Evolutionary conservation across 2,329 filamentous ascomycete genomes (phyloP).

Genomic region (Calcarisporium arbuscula): DNA sequence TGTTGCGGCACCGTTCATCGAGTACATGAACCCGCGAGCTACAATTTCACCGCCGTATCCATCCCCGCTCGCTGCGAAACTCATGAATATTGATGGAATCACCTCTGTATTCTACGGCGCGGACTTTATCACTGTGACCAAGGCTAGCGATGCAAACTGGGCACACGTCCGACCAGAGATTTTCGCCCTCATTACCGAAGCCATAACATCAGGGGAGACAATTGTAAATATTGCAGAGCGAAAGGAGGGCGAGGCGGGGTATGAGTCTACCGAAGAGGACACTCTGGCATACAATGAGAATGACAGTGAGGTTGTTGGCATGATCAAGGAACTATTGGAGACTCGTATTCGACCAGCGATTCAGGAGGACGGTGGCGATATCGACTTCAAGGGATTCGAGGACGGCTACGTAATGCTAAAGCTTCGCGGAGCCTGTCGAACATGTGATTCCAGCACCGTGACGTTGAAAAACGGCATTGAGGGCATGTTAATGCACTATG

Average conservation of each 20-base stretch:
- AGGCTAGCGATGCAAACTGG: constrained; percentile 83
- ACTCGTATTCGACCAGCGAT: constrained; percentile 92
- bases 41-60: constrained; percentile 85
- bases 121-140: constrained; percentile 96
- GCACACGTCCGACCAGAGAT: constrained; percentile 92
- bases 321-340: constrained; percentile 98
- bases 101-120: constrained; percentile 88
- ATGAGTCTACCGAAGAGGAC: constrained; percentile 45
- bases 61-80: constrained; percentile 80
- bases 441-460: constrained; percentile 93
- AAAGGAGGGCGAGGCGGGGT: constrained; percentile 42
- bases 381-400: constrained; percentile 88
- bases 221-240: constrained; percentile 69
- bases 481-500: constrained; percentile 96
- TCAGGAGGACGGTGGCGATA: constrained; percentile 95
- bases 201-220: constrained; percentile 73
- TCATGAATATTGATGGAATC: constrained; percentile 93
- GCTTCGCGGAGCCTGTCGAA: constrained; percentile 85
- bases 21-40: constrained; percentile 83
- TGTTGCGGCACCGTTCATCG: constrained; percentile 72
- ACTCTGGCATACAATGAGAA: constrained; percentile 79
- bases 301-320: constrained; percentile 88
- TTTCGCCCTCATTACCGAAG: constrained; percentile 90
- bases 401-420: constrained; percentile 77
- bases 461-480: constrained; percentile 98